Evolutionary conservation across 306 rosid species (phyloP), one percentile per base, ranked within the genome.

Genomic region (Rosa lucieae): DNA sequence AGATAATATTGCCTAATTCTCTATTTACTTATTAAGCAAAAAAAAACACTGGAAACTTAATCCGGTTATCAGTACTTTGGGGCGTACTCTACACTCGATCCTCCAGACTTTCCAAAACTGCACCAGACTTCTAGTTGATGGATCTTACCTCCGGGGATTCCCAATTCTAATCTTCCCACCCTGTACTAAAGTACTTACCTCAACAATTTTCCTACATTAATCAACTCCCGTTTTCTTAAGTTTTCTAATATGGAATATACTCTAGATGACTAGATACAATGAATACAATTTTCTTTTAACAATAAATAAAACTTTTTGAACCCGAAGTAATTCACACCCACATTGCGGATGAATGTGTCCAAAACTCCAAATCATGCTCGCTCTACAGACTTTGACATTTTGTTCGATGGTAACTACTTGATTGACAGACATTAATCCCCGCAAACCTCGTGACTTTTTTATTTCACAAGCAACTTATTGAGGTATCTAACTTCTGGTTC

Each of bases 331-430:
- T 59, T 23, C 37, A 59, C 2, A 29, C 10, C 37, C 63, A 51
- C 17, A 15, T 29, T 49, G 21, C 4, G 42, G 37, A 71, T 71
- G 53, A 55, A 72, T 32, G 23, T 32, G 62, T 49, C 62, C 62
- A 72, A 48, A 32, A 32, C 37, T 32, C 37, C 37, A 32, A 32
- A 71, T 48, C 47, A 8, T 52, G 65, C 66, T 21, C 35, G 10
- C 5, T 52, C 63, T 39, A 35, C 10, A 18, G 76, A 73, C 58
- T 52, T 51, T 35, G 66, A 73, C 35, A 8, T 73, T 73, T 73
- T 52, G 65, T 52, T 73, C 46, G 5, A 10, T 72, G 65, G 48
- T 18, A 52, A 35, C 65, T 32, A 52, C 23, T 51, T 52, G 47
- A 17, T 51, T 51, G 17, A 35, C 14, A 72, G 62, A 72, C 46